phyloP scores from a whole-genome alignment of 352 stramenopile genomes.

The Aphanomyces euteiches region DNA sequence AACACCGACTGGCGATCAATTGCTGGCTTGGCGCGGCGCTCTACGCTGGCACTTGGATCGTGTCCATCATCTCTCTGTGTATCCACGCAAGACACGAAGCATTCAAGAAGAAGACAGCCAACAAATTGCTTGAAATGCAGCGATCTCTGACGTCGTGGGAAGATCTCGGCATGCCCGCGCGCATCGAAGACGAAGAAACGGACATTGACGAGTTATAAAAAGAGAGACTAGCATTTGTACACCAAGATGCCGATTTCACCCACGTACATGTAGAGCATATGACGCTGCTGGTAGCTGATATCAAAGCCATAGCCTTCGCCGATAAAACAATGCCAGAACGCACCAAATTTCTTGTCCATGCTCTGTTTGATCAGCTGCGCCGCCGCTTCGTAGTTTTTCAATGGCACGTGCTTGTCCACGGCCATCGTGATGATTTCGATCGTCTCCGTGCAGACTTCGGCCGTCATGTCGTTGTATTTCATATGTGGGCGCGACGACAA shows the following conservation, averaged over 20 bases:
- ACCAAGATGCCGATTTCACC: slow-evolving; percentile 92
- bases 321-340: slow-evolving; percentile 94
- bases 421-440: slow-evolving; percentile 96
- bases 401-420: slow-evolving; percentile 91
- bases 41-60: not conserved
- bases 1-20: not conserved
- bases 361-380: slow-evolving; percentile 93
- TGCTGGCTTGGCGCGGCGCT: slow-evolving; percentile 3
- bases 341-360: slow-evolving; percentile 97
- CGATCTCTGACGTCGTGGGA: slow-evolving; percentile 6
- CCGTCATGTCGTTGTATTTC: slow-evolving; percentile 88
- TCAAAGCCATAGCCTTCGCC: slow-evolving; percentile 96
- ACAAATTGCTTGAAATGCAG: not conserved
- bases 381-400: slow-evolving; percentile 93
- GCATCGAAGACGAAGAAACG: not conserved
- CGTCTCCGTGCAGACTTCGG: slow-evolving; percentile 91
- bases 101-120: not conserved
- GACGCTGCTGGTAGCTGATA: slow-evolving; percentile 93
- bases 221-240: slow-evolving; percentile 88
- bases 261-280: slow-evolving; percentile 94
- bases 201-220: not conserved
- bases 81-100: not conserved
- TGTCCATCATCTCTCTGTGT: not conserved
- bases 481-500: slow-evolving; percentile 77
- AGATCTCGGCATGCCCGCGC: slow-evolving; percentile 2